Conservation (phyloP, 2,329 filamentous ascomycete genomes). For the Colletotrichum sp. region DNA sequence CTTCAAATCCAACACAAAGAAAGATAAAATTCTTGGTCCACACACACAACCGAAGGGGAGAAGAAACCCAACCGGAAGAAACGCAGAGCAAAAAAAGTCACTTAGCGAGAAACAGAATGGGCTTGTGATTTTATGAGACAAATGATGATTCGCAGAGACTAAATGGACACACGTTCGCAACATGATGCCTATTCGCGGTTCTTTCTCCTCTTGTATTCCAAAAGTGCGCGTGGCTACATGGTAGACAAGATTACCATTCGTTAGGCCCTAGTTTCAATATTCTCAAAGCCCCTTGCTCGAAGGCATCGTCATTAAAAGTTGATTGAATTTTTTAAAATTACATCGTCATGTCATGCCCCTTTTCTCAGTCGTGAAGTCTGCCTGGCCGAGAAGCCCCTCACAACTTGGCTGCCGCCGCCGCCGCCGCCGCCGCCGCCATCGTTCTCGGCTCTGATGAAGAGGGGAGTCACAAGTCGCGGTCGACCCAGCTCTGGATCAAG, state of each 20-base stretch:
- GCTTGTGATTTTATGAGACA: not conserved
- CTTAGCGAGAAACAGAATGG: slow-evolving; percentile 13
- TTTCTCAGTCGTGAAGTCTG: not conserved
- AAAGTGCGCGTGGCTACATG: not conserved
- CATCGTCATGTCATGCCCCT: not conserved
- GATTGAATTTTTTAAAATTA: not conserved
- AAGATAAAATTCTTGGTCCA: slow-evolving; percentile 41
- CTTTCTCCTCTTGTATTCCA: not conserved
- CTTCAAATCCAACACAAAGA: slow-evolving; percentile 56
- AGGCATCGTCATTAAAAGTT: not conserved
- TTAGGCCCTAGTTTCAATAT: not conserved
- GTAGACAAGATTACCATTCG: not conserved
- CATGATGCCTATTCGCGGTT: not conserved
- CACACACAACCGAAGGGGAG: not conserved
- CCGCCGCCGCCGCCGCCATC: not conserved
- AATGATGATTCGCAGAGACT: not conserved
- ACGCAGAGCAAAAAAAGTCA: slow-evolving; percentile 3
- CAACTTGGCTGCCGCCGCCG: not conserved
- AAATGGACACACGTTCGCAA: not conserved
- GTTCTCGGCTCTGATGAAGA: not conserved
- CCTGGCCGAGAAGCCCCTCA: not conserved
- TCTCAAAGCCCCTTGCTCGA: not conserved
- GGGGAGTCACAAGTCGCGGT: slow-evolving; percentile 48
- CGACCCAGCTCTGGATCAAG: slow-evolving; percentile 83
- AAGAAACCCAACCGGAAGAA: not conserved